These are phyloP conservation scores for Capronia epimyces DNA, from an alignment of 2,329 filamentous ascomycete species.

Conservation along the genomic window DNA sequence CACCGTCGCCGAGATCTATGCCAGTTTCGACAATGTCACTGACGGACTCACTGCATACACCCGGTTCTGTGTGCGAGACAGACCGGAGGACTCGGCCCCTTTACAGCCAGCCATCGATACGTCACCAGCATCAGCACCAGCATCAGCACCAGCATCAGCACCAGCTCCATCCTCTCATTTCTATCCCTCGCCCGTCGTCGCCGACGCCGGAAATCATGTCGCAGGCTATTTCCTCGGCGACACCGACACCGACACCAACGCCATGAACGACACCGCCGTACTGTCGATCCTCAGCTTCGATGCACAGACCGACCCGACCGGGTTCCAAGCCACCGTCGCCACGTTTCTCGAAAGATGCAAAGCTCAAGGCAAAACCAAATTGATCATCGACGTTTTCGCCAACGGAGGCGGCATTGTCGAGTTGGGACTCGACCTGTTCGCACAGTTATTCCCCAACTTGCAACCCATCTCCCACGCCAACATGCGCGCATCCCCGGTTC, in stretches of 20 bases:
- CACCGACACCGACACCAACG: constrained; percentile 33
- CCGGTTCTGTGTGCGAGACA: neutral
- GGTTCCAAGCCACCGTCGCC: constrained; percentile 39
- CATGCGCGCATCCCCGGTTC: constrained; percentile 40
- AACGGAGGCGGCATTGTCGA: constrained; percentile 55
- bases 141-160: constrained; percentile 1
- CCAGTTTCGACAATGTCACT: constrained; percentile 32
- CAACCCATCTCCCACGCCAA: constrained; percentile 43
- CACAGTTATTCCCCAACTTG: constrained; percentile 48
- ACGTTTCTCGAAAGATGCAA: constrained; percentile 46
- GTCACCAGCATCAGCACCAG: too few species aligned
- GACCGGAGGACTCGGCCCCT: too few species aligned
- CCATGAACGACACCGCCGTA: constrained; percentile 43
- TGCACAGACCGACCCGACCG: constrained; percentile 24
- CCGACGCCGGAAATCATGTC: constrained; percentile 34
- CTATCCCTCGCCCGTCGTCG: constrained; percentile 37
- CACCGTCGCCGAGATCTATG: constrained; percentile 23
- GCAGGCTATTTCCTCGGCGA: constrained; percentile 44
- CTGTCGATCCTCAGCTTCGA: constrained; percentile 41
- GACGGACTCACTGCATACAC: constrained; percentile 19
- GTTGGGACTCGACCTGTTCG: constrained; percentile 48
- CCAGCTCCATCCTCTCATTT: constrained; percentile 27
- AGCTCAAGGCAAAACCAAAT: constrained; percentile 48
- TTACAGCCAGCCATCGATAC: too few species aligned
- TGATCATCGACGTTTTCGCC: constrained; percentile 58